A percentile compares a stretch with the other conserved stretches of the same genome.
Evolutionary conservation across 495 filamentous ascomycete species (phyloP).

Genomic region (Penicillium canariense): DNA sequence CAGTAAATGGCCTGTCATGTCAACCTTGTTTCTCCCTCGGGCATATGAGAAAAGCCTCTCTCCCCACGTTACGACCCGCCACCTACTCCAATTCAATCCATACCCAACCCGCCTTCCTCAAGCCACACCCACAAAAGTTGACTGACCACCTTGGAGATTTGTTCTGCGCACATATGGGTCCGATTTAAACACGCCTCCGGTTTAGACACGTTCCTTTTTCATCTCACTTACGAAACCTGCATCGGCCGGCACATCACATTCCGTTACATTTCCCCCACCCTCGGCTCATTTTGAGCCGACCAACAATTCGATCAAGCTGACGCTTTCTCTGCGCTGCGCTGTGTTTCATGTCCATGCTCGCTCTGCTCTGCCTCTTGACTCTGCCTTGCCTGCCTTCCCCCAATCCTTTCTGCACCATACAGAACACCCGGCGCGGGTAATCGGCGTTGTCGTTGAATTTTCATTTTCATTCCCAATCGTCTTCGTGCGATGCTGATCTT

Average conservation of each 20-base stretch:
- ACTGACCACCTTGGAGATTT: constrained; percentile 16
- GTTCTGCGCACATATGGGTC: constrained; percentile 38
- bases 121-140: background rate
- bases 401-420: constrained; percentile 13
- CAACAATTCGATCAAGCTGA: background rate
- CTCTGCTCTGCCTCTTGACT: constrained; percentile 22
- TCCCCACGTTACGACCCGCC: background rate
- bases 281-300: background rate
- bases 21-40: background rate
- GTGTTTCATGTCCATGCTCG: background rate
- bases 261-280: background rate
- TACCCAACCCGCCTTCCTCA: background rate
- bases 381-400: constrained; percentile 17
- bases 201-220: constrained; percentile 16
- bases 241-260: background rate
- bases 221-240: constrained; percentile 7
- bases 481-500: no score
- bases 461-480: constrained; percentile 3
- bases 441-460: constrained; percentile 31
- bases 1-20: constrained; percentile 27
- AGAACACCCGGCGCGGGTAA: constrained; percentile 31
- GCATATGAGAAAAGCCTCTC: background rate
- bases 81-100: background rate
- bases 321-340: background rate
- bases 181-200: constrained; percentile 31